These are phyloP conservation scores for Aspergillus olivimuriae DNA, from an alignment of 495 filamentous ascomycete genomes.

Conservation along the genomic window DNA sequence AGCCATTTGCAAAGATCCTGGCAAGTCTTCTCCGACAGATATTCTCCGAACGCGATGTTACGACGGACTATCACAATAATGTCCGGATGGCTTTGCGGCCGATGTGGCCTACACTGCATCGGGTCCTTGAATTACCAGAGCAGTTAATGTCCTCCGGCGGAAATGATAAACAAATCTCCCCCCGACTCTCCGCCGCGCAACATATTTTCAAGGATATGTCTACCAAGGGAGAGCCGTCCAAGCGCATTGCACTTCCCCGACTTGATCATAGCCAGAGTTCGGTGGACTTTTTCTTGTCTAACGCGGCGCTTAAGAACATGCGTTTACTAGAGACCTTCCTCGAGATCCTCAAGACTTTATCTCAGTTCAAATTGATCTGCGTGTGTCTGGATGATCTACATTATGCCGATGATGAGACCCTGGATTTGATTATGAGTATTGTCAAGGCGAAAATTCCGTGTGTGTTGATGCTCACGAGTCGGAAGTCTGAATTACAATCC, in stretches of 20 bases:
- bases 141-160: conserved; percentile 52
- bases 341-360: conserved; percentile 74
- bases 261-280: conserved; percentile 46
- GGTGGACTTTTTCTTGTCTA: conserved; percentile 64
- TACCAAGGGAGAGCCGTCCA: conserved; percentile 28
- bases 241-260: conserved; percentile 27
- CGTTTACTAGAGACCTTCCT: conserved; percentile 77
- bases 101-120: conserved; percentile 72
- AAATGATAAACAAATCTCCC: conserved; percentile 33
- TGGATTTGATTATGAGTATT: conserved; percentile 72
- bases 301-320: conserved; percentile 64
- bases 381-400: conserved; percentile 83
- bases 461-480: conserved; percentile 59
- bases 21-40: conserved; percentile 84
- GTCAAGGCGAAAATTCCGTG: conserved; percentile 67
- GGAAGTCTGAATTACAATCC: conserved; percentile 34
- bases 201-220: conserved; percentile 22
- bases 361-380: conserved; percentile 71
- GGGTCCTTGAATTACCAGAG: conserved; percentile 72
- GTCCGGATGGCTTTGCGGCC: conserved; percentile 67
- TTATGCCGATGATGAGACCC: conserved; percentile 77
- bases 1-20: conserved; percentile 71
- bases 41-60: conserved; percentile 82
- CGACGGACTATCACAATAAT: conserved; percentile 71
- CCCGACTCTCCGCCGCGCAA: conserved; percentile 23